Evolutionary conservation across 345 rosid genomes (phyloP).

Genomic region (Erysimum cheiranthoides): DNA sequence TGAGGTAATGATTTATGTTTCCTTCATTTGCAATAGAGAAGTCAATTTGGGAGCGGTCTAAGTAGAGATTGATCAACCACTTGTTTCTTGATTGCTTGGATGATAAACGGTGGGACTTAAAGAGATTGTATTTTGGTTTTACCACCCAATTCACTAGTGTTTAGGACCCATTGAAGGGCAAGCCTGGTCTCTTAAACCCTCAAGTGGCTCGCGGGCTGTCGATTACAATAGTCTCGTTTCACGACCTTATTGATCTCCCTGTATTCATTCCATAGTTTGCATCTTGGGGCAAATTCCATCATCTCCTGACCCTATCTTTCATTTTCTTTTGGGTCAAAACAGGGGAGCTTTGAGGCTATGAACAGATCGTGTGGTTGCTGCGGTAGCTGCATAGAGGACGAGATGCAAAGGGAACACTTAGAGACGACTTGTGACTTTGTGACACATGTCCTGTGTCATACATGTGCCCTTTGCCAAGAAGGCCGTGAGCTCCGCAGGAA

Average conservation of each 20-base stretch:
- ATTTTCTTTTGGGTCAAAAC: conserved; percentile 31
- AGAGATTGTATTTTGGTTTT: background rate
- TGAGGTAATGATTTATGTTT: conserved; percentile 61
- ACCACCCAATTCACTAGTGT: background rate
- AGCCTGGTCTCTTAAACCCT: background rate
- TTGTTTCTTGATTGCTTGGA: conserved; percentile 23
- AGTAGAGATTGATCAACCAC: conserved; percentile 8
- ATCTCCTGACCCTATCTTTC: conserved; percentile 6
- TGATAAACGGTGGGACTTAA: background rate
- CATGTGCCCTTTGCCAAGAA: conserved; percentile 95
- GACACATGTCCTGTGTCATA: conserved; percentile 81
- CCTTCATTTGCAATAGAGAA: background rate
- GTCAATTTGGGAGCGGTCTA: background rate
- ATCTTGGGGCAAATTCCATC: background rate
- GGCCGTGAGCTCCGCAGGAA: conserved; percentile 95
- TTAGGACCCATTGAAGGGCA: background rate
- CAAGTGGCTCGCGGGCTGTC: background rate
- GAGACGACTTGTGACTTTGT: conserved; percentile 79
- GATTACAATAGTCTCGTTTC: background rate
- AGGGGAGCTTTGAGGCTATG: conserved; percentile 89
- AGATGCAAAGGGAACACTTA: conserved; percentile 70
- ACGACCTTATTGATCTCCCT: background rate
- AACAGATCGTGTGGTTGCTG: conserved; percentile 87
- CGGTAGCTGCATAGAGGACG: conserved; percentile 74
- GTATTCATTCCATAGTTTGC: background rate